A percentile compares a stretch with the other conserved stretches of the same genome.
These are phyloP conservation scores for Solanum stenotomum DNA, from an alignment of 257 asterid species.

Conservation along the genomic window DNA sequence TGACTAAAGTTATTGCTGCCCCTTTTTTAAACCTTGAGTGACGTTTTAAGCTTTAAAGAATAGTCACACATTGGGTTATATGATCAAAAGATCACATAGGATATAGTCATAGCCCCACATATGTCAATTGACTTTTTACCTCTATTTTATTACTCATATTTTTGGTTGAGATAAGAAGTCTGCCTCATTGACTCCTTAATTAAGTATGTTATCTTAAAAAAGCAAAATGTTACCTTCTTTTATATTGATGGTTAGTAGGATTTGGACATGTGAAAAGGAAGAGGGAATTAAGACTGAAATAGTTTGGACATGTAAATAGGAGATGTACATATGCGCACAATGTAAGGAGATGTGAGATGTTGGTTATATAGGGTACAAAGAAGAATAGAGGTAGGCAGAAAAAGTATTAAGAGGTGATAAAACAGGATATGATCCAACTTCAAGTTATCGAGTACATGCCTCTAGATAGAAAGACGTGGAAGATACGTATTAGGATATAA, in stretches of 20 bases:
- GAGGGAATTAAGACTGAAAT: too few relatives aligned
- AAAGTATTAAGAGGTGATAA: not conserved
- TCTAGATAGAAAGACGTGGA: too few relatives aligned
- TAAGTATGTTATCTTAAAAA: not conserved
- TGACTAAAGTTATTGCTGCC: not conserved
- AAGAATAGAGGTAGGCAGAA: rapidly evolving
- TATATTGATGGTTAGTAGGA: not conserved
- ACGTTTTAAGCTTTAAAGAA: not conserved
- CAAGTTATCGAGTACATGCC: too few relatives aligned
- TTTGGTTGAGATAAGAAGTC: not conserved
- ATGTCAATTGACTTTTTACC: not conserved
- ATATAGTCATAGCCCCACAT: not conserved
- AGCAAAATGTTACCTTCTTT: not conserved
- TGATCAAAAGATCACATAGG: not conserved
- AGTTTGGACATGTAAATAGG: too few relatives aligned
- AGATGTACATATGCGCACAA: too few relatives aligned
- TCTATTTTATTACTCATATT: not conserved
- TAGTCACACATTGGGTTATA: not conserved
- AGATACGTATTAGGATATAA: too few relatives aligned
- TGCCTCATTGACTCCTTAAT: not conserved
- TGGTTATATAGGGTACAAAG: not conserved
- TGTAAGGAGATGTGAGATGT: not conserved
- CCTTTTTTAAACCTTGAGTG: not conserved
- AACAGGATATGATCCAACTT: not conserved
- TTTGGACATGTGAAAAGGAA: too few relatives aligned